Evolutionary conservation across 805 yeast genomes (phyloP).

Genomic region (Wickerhamiella slavikovae): DNA sequence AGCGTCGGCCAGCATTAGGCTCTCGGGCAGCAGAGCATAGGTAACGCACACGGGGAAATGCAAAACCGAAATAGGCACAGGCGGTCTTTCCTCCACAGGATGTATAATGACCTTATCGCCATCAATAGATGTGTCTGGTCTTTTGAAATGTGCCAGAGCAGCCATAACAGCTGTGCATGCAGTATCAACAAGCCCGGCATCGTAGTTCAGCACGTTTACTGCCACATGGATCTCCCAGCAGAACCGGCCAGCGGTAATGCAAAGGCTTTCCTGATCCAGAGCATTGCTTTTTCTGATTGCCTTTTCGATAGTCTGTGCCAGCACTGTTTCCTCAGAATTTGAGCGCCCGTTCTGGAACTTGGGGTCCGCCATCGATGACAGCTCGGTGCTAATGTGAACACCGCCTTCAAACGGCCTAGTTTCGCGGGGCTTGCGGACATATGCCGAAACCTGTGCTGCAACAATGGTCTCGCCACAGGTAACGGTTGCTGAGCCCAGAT

Average conservation of each 20-base stretch:
- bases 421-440: conserved; percentile 59
- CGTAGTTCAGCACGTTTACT: conserved; percentile 70
- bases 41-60: conserved; percentile 84
- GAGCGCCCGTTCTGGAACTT: conserved; percentile 54
- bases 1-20: conserved; percentile 34
- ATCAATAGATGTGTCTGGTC: conserved; percentile 60
- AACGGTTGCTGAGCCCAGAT: conserved; percentile 63
- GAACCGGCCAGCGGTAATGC: conserved; percentile 76
- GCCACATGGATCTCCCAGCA: conserved; percentile 89
- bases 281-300: conserved; percentile 83
- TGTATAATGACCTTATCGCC: conserved; percentile 35
- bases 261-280: conserved; percentile 70
- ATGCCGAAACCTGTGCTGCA: conserved; percentile 53
- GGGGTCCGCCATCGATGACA: conserved; percentile 78
- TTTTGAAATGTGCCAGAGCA: conserved; percentile 60
- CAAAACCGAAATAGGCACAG: conserved; percentile 63
- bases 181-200: conserved; percentile 83
- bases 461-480: conserved; percentile 56
- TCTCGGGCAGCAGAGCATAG: conserved; percentile 54
- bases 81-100: conserved; percentile 58
- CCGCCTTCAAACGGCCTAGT: conserved; percentile 89
- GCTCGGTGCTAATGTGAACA: conserved; percentile 66
- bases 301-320: conserved; percentile 71
- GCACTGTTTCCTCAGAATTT: conserved; percentile 60
- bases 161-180: conserved; percentile 81